Evolutionary conservation across 345 rosid species (phyloP).

Genomic region (Citrus reticulata): DNA sequence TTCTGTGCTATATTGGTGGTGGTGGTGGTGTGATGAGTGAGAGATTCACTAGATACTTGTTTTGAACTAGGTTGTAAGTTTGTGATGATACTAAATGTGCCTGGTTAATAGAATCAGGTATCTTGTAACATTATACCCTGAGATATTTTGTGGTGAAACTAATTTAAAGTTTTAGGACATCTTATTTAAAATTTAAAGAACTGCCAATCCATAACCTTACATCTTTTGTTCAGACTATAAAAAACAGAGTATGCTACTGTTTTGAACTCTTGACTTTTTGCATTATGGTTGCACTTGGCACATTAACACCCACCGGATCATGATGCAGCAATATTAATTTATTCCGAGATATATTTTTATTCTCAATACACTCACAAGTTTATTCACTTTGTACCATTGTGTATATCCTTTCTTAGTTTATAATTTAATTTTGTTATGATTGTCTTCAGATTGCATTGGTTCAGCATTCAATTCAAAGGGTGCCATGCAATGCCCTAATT

Average conservation of each 20-base stretch:
- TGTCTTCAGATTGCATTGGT: conserved; percentile 83
- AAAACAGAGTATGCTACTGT: neutral
- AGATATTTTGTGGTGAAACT: too few species aligned
- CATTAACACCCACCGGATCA: neutral
- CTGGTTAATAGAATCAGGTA: neutral
- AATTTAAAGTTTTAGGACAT: neutral
- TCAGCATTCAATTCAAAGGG: conserved; percentile 98
- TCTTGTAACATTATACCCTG: neutral
- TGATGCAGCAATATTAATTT: neutral
- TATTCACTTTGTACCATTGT: neutral
- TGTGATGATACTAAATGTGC: neutral
- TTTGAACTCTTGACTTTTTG: neutral
- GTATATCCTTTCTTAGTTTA: neutral
- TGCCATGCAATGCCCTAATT: conserved; percentile 97
- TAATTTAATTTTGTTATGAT: conserved; percentile 14
- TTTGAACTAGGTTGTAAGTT: neutral
- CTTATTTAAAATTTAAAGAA: neutral
- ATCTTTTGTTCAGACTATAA: neutral
- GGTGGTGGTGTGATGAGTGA: neutral
- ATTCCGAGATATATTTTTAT: neutral
- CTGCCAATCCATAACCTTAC: neutral
- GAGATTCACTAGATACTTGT: neutral
- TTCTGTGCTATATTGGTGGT: neutral
- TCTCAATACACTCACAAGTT: neutral
- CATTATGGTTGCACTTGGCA: neutral